A percentile compares a stretch with the other conserved stretches of the same genome.
phyloP scores from a whole-genome alignment of 345 rosid genomes.

The Populus davidiana region DNA sequence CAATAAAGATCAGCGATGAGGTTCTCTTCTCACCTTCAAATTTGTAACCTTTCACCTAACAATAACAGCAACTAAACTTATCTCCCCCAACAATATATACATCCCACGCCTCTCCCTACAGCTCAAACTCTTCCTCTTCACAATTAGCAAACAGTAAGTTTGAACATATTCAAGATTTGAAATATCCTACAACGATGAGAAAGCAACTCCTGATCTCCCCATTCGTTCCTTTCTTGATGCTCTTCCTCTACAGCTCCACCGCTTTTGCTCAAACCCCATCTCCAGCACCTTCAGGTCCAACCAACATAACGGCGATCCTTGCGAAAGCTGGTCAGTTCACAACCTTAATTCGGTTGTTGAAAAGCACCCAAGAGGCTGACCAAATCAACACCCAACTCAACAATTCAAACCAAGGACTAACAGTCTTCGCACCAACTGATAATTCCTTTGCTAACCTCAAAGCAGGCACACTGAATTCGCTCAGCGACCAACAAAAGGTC shows the following conservation, averaged over 20 bases:
- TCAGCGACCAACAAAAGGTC: conserved; percentile 63
- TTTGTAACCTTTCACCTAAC: conserved; percentile 38
- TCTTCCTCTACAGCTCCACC: conserved; percentile 30
- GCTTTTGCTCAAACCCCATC: conserved; percentile 48
- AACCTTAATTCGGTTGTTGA: conserved; percentile 54
- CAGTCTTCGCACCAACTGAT: conserved; percentile 78
- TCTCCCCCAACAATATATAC: conserved; percentile 18
- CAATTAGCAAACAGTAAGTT: not conserved
- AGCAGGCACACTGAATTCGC: conserved; percentile 64
- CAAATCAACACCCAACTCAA: conserved; percentile 76
- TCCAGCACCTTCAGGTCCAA: conserved; percentile 52
- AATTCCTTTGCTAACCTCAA: conserved; percentile 65
- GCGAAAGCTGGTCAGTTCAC: conserved; percentile 83
- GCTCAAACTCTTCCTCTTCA: conserved; percentile 15
- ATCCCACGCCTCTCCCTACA: not conserved
- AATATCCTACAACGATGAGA: conserved; percentile 23
- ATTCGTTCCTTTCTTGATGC: conserved; percentile 21
- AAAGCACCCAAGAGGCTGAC: conserved; percentile 57
- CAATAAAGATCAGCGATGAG: conserved; percentile 23
- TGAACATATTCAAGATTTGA: not conserved
- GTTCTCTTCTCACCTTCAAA: conserved; percentile 30
- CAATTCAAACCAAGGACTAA: conserved; percentile 67
- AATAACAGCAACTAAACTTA: conserved; percentile 22
- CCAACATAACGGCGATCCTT: conserved; percentile 65
- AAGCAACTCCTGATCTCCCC: conserved; percentile 27